Conservation (phyloP, 495 filamentous ascomycete species). For the Beverwykella pulmonaria region DNA sequence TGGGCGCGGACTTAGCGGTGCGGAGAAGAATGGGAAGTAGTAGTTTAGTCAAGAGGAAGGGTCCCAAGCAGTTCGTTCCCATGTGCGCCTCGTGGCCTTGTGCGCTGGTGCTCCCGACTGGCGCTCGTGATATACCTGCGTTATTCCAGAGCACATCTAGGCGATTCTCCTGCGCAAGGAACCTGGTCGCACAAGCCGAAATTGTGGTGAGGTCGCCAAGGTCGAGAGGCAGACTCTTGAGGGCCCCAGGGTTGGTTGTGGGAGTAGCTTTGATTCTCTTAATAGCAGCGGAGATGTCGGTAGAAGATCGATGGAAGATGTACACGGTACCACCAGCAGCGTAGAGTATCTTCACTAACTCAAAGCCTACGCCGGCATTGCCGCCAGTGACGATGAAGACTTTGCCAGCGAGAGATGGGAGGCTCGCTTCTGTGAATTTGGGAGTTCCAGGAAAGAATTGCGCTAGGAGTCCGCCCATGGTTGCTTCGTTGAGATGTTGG, state of each 20-base stretch:
- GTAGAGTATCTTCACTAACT: constrained; percentile 50
- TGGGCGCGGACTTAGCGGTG: constrained; percentile 24
- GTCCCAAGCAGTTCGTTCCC: constrained; percentile 30
- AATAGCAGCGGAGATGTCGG: not conserved
- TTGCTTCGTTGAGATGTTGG: not conserved
- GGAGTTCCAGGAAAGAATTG: constrained; percentile 4
- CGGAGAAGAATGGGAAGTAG: constrained; percentile 7
- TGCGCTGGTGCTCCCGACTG: constrained; percentile 43
- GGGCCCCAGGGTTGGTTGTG: not conserved
- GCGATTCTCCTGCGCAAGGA: constrained; percentile 46
- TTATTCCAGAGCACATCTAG: constrained; percentile 59
- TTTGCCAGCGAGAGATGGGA: constrained; percentile 1
- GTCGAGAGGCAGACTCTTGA: constrained; percentile 23
- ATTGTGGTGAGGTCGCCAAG: constrained; percentile 16
- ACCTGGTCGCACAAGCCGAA: constrained; percentile 37
- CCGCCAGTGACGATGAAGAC: constrained; percentile 37
- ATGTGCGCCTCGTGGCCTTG: constrained; percentile 36
- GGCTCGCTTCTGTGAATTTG: constrained; percentile 11
- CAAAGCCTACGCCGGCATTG: constrained; percentile 43
- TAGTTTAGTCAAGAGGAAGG: constrained; percentile 15
- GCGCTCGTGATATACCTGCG: constrained; percentile 49
- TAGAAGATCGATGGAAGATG: constrained; percentile 43
- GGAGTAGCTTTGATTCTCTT: not conserved
- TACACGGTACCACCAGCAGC: constrained; percentile 47
- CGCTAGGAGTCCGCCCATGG: not conserved